Evolutionary conservation across 208 protist species (phyloP).

Genomic region (Leishmania arabica): DNA sequence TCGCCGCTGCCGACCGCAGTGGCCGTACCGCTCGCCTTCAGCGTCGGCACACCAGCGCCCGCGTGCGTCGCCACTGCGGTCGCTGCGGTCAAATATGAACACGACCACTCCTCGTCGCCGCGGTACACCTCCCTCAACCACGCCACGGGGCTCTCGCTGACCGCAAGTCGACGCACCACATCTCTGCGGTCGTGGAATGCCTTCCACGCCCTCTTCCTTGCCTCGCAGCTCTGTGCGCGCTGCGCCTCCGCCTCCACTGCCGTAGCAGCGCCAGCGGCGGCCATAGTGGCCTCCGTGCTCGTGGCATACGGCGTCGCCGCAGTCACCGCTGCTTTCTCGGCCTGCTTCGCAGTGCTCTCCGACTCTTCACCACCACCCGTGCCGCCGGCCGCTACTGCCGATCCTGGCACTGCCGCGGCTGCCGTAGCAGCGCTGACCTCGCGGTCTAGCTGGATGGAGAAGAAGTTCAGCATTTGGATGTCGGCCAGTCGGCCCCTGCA

Average conservation of each 20-base stretch:
- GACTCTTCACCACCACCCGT: background rate
- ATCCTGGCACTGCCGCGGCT: background rate
- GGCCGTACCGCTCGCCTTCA: conserved; percentile 24
- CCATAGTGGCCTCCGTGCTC: background rate
- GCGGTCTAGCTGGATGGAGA: conserved; percentile 41
- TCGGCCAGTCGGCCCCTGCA: conserved; percentile 59
- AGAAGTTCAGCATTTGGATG: conserved; percentile 73
- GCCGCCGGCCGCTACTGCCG: background rate
- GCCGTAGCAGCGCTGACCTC: conserved; percentile 13
- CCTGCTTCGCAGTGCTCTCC: background rate
- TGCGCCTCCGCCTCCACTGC: conserved; percentile 10
- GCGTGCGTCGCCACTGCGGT: conserved; percentile 18
- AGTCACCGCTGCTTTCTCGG: background rate
- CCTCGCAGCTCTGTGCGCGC: conserved; percentile 13
- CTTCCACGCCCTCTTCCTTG: conserved; percentile 20
- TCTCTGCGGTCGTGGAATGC: conserved; percentile 26
- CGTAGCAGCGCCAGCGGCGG: conserved; percentile 1
- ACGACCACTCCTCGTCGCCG: conserved; percentile 28
- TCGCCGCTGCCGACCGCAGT: conserved; percentile 7
- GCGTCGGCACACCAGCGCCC: conserved; percentile 6
- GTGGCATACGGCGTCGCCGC: background rate
- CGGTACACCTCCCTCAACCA: conserved; percentile 45
- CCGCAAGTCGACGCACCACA: conserved; percentile 25
- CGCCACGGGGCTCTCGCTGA: conserved; percentile 28
- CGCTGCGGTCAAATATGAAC: conserved; percentile 12